Base-by-base conservation (phyloP, 2,329 filamentous ascomycete species). In the Thelonectria rubi region DNA sequence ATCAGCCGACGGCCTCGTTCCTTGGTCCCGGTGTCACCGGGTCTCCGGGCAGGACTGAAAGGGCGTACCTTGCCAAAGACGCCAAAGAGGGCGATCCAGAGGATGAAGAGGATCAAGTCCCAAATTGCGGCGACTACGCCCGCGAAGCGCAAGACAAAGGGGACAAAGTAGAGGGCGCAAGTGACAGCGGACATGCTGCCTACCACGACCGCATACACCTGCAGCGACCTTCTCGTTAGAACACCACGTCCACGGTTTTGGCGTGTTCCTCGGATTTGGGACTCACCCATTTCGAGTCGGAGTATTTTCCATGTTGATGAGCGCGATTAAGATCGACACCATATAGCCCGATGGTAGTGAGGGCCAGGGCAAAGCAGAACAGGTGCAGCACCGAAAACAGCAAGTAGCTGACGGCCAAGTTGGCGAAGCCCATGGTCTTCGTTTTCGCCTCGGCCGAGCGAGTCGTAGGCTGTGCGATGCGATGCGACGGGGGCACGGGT, bases 21-120 rank as follows among this genome's bases (percentile, higher is more conserved):
- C 46, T 7, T n/a, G 10, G 21, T 14, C 9, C 15, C 18, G 40
- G 21, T 37, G 47, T 49, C 26, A 30, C 46, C 26, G 9, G 46
- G 21, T 2, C 14, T 42, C 17, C 17, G 6, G 26, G 26, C 20
- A 26, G 5, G 12, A 17, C 12, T 10, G 24, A 24, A 40, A 15
- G 9, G n/a, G 26, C 76, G 24, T 73, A 82, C 87, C 69, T 84
- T 88, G 55, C 89, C 93, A 74, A 97, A 97, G 62, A 95, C 80
- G 17, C 92, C 93, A 75, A 97, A 97, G 6, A 95, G 82, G 2
- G 88, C 86, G 62, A 93, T 87, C 89, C 92, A 97, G 30, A 96
- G 84, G 65, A 95, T 81, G 69, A 91, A 91, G 17, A 96, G 77
- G 14, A 94, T 74, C 39, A 83, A 78, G 75, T 93, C 90, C 88